Evolutionary conservation across 2,329 filamentous ascomycete species (phyloP), one percentile per base, ranked within the genome.

Genomic region (Colletotrichum sp.): DNA sequence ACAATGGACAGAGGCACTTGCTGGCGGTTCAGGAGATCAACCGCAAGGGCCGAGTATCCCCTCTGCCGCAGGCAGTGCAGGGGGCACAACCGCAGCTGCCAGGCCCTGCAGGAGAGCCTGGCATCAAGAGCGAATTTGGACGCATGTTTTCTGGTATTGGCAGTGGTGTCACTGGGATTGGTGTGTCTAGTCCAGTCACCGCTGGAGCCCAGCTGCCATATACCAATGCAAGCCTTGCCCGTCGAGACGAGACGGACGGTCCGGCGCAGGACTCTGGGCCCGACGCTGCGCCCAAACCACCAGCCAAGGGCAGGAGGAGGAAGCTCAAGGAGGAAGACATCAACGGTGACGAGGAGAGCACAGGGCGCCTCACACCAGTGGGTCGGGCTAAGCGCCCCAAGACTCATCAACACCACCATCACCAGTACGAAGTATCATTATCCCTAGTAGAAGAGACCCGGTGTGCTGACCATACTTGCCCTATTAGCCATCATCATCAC

Each of bases 101-200:
- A 69, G 95, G 94, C 5, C 95, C 95, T 8, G 92, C 93, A 16
- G 94, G 93, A 18, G 96, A 98, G 83, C 94, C 95, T 13, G 94
- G 94, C 58, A 98, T 98, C 81, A 98, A 98, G 88, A 97, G 93
- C 82, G 96, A 98, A 83, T 96, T 98, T 82, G 96, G 96, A 32
- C 93, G 95, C 77, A 98, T 98, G 89, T 98, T 98, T 85, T 95
- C 95, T 21, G 96, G 96, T n/a, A 95, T 98, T 78, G 96, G 88
- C 75, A 91, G 87, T 78, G 91, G 88, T 76, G 88, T 90, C 36
- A 88, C 85, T 76, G 87, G 84, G 55, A 87, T 90, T 74, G 87
- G 87, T 28, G 84, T 88, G 43, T 88, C 89, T 16, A 91, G 89
- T 79, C 89, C 90, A 3, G 85, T 88, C 5, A 84, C 88, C 1